Evolutionary conservation across 352 stramenopile genomes (phyloP).

Genomic region (Phytopythium litorale): DNA sequence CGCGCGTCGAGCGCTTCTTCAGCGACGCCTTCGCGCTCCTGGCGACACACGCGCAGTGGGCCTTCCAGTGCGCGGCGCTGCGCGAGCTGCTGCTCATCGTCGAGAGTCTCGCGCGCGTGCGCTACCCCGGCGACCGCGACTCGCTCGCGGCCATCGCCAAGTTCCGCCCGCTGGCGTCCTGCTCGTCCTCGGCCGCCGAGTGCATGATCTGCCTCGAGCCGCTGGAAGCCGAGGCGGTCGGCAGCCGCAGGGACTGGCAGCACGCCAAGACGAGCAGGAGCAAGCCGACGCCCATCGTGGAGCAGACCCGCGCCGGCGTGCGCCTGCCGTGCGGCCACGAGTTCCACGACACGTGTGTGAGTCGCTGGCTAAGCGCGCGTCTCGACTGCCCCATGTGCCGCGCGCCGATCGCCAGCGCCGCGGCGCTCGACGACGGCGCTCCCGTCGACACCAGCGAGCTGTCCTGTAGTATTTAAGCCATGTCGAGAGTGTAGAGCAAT

Average conservation of each 20-base stretch:
- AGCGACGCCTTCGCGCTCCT: slow-evolving; percentile 40
- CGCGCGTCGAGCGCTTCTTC: slow-evolving; percentile 41
- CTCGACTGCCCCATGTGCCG: slow-evolving; percentile 68
- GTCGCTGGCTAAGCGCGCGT: slow-evolving; percentile 54
- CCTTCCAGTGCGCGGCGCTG: slow-evolving; percentile 43
- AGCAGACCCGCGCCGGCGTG: slow-evolving; percentile 14
- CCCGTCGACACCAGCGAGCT: not conserved
- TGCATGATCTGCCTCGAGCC: slow-evolving; percentile 62
- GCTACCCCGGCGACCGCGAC: slow-evolving; percentile 44
- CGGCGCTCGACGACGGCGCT: not conserved
- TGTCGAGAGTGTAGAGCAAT: not conserved
- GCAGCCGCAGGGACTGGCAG: not conserved
- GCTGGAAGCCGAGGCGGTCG: slow-evolving; percentile 6
- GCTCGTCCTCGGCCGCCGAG: slow-evolving; percentile 12
- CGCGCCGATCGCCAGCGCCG: not conserved
- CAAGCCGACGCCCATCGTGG: not conserved
- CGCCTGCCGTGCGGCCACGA: slow-evolving; percentile 54
- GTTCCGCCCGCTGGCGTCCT: slow-evolving; percentile 21
- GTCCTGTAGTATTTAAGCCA: not conserved
- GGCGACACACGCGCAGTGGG: slow-evolving; percentile 28
- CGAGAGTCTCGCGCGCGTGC: slow-evolving; percentile 40
- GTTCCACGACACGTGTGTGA: slow-evolving; percentile 79
- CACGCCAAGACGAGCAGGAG: not conserved
- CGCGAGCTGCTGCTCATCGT: slow-evolving; percentile 45
- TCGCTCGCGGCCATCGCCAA: slow-evolving; percentile 38